These are phyloP conservation scores for Gloeostereum incarnatum DNA, from an alignment of 768 basidiomycete genomes.

Conservation along the genomic window DNA sequence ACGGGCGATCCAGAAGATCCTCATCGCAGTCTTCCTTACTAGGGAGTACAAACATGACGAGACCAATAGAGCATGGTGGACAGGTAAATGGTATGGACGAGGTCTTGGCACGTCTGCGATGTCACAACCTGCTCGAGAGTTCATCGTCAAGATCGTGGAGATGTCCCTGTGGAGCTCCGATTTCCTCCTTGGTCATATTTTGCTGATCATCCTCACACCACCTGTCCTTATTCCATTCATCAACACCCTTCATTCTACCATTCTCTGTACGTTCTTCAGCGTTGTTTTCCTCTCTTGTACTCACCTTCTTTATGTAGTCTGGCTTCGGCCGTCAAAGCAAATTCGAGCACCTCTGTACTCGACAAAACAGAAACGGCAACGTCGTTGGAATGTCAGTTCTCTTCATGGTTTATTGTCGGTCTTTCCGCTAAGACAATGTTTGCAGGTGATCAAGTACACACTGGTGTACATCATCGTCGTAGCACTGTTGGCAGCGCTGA, in stretches of 20 bases:
- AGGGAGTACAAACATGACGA: slow-evolving; percentile 99
- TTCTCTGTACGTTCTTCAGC: slow-evolving; percentile 60
- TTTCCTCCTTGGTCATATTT: slow-evolving; percentile 78
- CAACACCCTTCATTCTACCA: slow-evolving; percentile 86
- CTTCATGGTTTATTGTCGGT: slow-evolving; percentile 1
- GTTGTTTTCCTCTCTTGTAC: background rate
- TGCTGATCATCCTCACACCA: slow-evolving; percentile 81
- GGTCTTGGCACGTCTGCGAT: slow-evolving; percentile 87
- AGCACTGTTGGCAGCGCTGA: slow-evolving; percentile 68
- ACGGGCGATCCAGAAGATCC: slow-evolving; percentile 86
- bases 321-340: slow-evolving; percentile 92
- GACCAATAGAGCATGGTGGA: slow-evolving; percentile 99
- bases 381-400: slow-evolving; percentile 75
- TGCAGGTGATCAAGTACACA: slow-evolving; percentile 75
- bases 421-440: slow-evolving; percentile 5
- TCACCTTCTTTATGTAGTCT: slow-evolving; percentile 43
- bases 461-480: slow-evolving; percentile 74
- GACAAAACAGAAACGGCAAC: slow-evolving; percentile 86
- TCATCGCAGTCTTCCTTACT: slow-evolving; percentile 90
- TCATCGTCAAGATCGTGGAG: slow-evolving; percentile 96
- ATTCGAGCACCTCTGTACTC: slow-evolving; percentile 91
- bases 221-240: slow-evolving; percentile 80
- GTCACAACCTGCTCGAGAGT: slow-evolving; percentile 95
- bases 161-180: slow-evolving; percentile 96
- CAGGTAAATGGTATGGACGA: slow-evolving; percentile 95